A percentile compares a stretch with the other conserved stretches of the same genome.
phyloP scores from a whole-genome alignment of 1,284 basidiomycete species.

The Sanghuangporus sanghuang region DNA sequence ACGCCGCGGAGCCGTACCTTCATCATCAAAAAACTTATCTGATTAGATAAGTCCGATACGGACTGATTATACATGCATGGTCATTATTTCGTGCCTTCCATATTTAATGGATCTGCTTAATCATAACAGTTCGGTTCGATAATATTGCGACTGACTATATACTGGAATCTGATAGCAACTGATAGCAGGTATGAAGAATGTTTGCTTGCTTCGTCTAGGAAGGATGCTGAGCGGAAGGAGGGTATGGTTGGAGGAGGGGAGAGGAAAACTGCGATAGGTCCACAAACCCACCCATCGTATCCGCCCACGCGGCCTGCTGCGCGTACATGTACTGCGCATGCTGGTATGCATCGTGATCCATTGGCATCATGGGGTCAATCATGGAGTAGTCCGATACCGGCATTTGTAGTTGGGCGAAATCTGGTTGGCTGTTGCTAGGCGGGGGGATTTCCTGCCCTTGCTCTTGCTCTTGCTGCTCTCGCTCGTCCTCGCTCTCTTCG shows the following conservation, averaged over 20 bases:
- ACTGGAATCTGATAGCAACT: not conserved
- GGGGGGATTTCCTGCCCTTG: not conserved
- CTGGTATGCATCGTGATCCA: not conserved
- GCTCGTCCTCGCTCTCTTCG: constrained; percentile 13
- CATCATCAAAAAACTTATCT: not conserved
- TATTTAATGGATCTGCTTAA: too few relatives aligned
- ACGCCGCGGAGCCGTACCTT: not conserved
- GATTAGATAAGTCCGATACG: constrained; percentile 2
- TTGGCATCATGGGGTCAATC: not conserved
- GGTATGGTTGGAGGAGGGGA: not conserved
- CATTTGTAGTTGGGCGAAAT: not conserved
- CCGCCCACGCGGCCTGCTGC: constrained; percentile 1
- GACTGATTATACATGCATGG: not conserved
- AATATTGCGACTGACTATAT: not conserved
- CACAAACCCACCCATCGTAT: not conserved
- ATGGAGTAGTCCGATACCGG: not conserved
- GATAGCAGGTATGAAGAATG: not conserved
- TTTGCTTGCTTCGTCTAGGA: not conserved
- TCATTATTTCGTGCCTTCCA: not conserved
- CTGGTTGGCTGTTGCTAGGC: not conserved
- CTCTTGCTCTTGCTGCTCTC: not conserved
- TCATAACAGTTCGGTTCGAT: not conserved
- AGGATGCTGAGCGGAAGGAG: not conserved
- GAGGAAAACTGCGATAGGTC: constrained; percentile 1
- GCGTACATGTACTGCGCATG: constrained; percentile 7